These are phyloP conservation scores for Lophiostoma macrostomum DNA, from an alignment of 495 filamentous ascomycete genomes.

Conservation along the genomic window DNA sequence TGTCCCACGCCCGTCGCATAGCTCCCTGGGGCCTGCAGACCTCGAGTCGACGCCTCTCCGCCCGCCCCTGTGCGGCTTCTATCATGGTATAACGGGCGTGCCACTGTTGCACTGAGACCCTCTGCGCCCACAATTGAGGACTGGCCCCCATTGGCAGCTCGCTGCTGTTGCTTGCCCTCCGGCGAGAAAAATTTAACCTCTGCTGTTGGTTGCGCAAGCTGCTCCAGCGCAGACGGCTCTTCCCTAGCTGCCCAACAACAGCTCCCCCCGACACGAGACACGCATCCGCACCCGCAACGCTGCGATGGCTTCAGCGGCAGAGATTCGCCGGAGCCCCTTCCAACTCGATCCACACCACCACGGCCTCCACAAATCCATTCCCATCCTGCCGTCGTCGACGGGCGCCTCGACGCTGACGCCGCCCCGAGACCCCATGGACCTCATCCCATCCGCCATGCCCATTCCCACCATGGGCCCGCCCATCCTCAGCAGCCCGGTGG, in stretches of 20 bases:
- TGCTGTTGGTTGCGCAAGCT: no score
- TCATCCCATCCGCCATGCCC: conserved; percentile 30
- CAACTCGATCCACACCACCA: conserved; percentile 27
- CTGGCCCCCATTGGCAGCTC: background rate
- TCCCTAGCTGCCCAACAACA: conserved; percentile 2
- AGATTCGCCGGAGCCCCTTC: conserved; percentile 38
- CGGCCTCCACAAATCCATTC: conserved; percentile 37
- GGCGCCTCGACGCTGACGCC: conserved; percentile 20
- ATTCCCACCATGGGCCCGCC: conserved; percentile 40
- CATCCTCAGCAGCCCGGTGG: conserved; percentile 35
- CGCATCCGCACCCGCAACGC: background rate
- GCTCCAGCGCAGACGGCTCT: background rate
- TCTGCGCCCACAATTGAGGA: background rate
- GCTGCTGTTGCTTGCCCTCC: no score
- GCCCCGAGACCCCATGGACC: conserved; percentile 40
- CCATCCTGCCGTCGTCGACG: conserved; percentile 40
- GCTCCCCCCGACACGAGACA: background rate
- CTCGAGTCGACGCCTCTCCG: conserved; percentile 5
- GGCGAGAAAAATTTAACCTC: no score
- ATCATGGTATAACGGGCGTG: conserved; percentile 22
- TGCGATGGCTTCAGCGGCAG: conserved; percentile 37
- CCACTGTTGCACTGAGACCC: background rate
- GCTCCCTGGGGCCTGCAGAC: background rate
- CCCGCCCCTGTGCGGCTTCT: background rate
- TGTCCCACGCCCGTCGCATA: background rate